phyloP scores from a whole-genome alignment of 768 basidiomycete species.

The Hydnomerulius pinastri region DNA sequence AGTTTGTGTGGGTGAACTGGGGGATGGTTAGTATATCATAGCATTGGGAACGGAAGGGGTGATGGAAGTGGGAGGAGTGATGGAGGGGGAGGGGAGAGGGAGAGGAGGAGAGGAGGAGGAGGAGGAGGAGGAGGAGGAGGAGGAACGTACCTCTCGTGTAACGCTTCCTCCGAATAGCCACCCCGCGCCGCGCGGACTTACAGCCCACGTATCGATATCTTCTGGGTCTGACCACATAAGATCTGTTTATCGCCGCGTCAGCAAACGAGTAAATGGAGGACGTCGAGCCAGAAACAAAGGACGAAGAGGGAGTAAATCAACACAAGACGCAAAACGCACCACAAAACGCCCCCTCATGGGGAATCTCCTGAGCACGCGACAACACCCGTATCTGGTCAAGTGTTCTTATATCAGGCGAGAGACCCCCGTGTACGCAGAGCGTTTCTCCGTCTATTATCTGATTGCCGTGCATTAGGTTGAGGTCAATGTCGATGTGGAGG shows the following conservation, averaged over 20 bases:
- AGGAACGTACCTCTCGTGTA: constrained; percentile 67
- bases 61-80: not conserved
- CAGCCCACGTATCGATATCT: constrained; percentile 94
- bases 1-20: constrained; percentile 92
- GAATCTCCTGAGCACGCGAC: constrained; percentile 95
- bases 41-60: too few relatives aligned
- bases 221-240: constrained; percentile 99
- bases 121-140: not conserved
- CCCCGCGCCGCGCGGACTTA: constrained; percentile 94
- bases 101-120: not conserved
- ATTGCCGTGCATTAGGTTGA: not conserved
- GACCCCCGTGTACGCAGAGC: constrained; percentile 93
- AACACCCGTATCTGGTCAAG: constrained; percentile 93
- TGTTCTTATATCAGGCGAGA: constrained; percentile 94
- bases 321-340: constrained; percentile 43
- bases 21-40: not conserved
- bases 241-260: too few relatives aligned
- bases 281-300: not conserved
- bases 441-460: constrained; percentile 94
- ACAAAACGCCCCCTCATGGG: constrained; percentile 98
- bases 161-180: constrained; percentile 92
- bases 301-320: not conserved
- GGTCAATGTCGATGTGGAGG: not conserved
- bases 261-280: constrained; percentile 1
- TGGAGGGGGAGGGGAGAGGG: not conserved